phyloP scores from a whole-genome alignment of 305 asterid species.

The Solanum aculeatissimum region DNA sequence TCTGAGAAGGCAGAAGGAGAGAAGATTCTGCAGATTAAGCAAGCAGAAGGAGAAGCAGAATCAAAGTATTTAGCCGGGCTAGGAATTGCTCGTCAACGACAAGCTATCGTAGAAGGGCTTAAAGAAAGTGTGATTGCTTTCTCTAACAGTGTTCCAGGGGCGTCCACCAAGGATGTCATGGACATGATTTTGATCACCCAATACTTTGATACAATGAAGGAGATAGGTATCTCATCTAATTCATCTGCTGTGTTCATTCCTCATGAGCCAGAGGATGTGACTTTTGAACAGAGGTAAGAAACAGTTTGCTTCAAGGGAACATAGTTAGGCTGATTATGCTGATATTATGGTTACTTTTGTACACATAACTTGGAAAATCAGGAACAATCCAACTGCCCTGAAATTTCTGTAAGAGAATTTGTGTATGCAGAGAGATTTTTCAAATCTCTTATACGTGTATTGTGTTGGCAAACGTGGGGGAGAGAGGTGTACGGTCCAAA shows the following conservation, averaged over 20 bases:
- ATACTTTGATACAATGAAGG: conserved; percentile 19
- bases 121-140: conserved; percentile 13
- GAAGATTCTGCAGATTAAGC: conserved; percentile 16
- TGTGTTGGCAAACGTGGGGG: background rate
- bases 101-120: conserved; percentile 20
- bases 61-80: conserved; percentile 10
- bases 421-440: background rate
- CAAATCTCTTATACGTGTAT: background rate
- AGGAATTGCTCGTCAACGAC: conserved; percentile 19
- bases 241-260: conserved; percentile 15
- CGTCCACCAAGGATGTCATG: conserved; percentile 17
- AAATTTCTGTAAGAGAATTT: background rate
- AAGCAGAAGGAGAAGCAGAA: conserved; percentile 21
- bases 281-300: background rate
- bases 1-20: conserved; percentile 18
- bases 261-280: conserved; percentile 1
- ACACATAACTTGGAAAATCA: background rate
- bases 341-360: background rate
- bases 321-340: background rate
- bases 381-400: background rate
- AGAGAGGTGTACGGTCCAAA: background rate
- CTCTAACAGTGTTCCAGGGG: conserved; percentile 7
- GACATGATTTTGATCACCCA: conserved; percentile 21
- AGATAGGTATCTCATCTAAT: conserved; percentile 14
- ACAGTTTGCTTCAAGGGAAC: conserved; percentile 5